These are phyloP conservation scores for Ophiostoma quercus DNA, from an alignment of 2,329 filamentous ascomycete species.

Conservation along the genomic window DNA sequence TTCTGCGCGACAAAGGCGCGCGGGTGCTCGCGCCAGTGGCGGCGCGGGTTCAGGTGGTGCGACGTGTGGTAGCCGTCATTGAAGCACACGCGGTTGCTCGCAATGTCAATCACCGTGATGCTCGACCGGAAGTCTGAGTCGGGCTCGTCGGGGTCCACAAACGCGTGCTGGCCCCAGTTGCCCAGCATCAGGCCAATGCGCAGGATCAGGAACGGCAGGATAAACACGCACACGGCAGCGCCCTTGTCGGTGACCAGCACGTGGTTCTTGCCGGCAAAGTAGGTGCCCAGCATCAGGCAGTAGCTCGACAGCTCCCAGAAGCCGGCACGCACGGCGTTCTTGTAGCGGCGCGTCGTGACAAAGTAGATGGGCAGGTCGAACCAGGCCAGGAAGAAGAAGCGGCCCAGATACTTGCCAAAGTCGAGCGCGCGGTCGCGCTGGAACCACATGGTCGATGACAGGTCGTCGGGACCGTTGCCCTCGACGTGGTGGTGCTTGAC, in stretches of 20 bases:
- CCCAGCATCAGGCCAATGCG: slow-evolving; percentile 71
- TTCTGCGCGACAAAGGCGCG: slow-evolving; percentile 67
- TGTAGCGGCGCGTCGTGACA: slow-evolving; percentile 53
- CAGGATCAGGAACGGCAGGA: slow-evolving; percentile 62
- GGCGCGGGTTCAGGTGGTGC: slow-evolving; percentile 70
- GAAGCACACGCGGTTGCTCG: slow-evolving; percentile 74
- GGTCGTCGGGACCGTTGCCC: slow-evolving; percentile 67
- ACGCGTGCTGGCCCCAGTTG: slow-evolving; percentile 80
- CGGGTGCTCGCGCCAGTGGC: slow-evolving; percentile 79
- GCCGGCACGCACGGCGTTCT: slow-evolving; percentile 50
- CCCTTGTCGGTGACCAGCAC: slow-evolving; percentile 41
- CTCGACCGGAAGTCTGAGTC: slow-evolving; percentile 74
- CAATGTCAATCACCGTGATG: slow-evolving; percentile 72
- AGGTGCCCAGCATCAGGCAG: slow-evolving; percentile 44
- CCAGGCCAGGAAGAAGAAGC: slow-evolving; percentile 71
- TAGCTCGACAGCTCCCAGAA: slow-evolving; percentile 60
- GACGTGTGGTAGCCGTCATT: slow-evolving; percentile 81
- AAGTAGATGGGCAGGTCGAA: slow-evolving; percentile 72
- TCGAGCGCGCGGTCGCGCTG: slow-evolving; percentile 63
- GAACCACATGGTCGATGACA: slow-evolving; percentile 71
- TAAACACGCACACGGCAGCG: slow-evolving; percentile 59
- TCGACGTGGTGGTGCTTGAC: slow-evolving; percentile 83
- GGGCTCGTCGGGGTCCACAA: slow-evolving; percentile 69
- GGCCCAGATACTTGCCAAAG: slow-evolving; percentile 66
- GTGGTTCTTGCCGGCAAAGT: slow-evolving; percentile 33